These are phyloP conservation scores for Epicoccum sorghinum DNA, from an alignment of 2,329 filamentous ascomycete genomes.

Conservation along the genomic window DNA sequence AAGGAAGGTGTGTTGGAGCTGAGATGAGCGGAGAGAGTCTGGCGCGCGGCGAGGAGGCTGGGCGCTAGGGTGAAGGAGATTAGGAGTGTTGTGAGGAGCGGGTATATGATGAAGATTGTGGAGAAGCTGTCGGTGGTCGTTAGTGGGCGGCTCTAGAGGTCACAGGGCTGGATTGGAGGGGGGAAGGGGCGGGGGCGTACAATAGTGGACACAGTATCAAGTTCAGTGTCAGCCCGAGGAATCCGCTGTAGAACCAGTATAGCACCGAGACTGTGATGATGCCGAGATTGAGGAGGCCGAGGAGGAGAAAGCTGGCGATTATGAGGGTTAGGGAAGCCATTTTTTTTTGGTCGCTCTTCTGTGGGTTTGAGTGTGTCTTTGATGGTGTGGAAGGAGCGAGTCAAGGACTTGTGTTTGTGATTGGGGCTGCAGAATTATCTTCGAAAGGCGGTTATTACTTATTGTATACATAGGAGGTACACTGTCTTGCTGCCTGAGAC, in stretches of 20 bases:
- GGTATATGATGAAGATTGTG: slow-evolving; percentile 3
- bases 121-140: neutral
- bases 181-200: neutral
- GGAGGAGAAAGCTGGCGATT: slow-evolving; percentile 1
- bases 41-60: slow-evolving; percentile 1
- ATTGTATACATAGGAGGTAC: neutral
- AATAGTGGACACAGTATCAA: neutral
- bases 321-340: slow-evolving; percentile 1
- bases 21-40: neutral
- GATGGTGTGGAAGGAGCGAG: neutral
- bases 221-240: neutral
- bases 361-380: neutral
- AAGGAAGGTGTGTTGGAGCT: neutral
- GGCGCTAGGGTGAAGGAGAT: slow-evolving; percentile 13
- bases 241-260: neutral
- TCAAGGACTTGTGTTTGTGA: too few relatives aligned
- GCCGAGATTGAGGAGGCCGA: slow-evolving; percentile 2
- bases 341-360: neutral
- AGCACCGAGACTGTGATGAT: neutral
- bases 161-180: neutral
- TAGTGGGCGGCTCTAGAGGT: neutral
- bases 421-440: too few relatives aligned
- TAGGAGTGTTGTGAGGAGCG: neutral
- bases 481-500: slow-evolving; percentile 4
- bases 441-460: too few relatives aligned